Conservation (phyloP, 257 asterid genomes). For the Coffea eugenioides region DNA sequence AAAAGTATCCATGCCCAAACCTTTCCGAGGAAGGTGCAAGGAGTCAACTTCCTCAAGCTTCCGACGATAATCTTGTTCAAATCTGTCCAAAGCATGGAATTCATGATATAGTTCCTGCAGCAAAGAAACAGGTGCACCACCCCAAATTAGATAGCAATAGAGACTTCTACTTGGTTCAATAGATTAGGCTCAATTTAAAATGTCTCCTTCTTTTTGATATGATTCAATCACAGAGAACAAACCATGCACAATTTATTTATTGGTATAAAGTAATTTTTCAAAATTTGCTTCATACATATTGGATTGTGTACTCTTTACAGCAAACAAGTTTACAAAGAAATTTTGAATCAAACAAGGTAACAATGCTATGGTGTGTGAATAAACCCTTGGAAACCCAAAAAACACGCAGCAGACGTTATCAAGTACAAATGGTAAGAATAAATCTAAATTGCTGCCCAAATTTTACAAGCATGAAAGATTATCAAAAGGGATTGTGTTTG, state of each 20-base stretch:
- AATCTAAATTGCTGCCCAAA: neutral
- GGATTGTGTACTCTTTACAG: neutral
- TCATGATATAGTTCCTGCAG: constrained; percentile 97
- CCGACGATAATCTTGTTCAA: constrained; percentile 84
- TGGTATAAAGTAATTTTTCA: neutral
- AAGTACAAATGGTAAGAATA: neutral
- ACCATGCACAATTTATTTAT: neutral
- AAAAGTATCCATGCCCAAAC: constrained; percentile 34
- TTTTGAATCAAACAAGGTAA: neutral
- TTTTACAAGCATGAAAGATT: no score
- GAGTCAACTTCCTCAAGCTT: constrained; percentile 92
- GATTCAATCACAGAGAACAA: neutral
- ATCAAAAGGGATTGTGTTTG: no score
- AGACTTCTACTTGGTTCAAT: constrained; percentile 1
- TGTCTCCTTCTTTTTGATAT: neutral
- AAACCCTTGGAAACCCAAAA: neutral
- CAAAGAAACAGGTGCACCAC: constrained; percentile 21
- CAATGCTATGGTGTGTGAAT: neutral
- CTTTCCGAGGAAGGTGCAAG: constrained; percentile 86
- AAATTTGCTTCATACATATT: neutral
- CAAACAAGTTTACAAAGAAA: neutral
- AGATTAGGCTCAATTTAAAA: neutral
- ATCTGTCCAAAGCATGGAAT: constrained; percentile 86
- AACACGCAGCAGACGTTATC: neutral
- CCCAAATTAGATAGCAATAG: neutral